Percentiles rank a stretch among this genome's conserved stretches.
These are phyloP conservation scores for Amphicarpaea edgeworthii DNA, from an alignment of 306 rosid species.

Conservation along the genomic window DNA sequence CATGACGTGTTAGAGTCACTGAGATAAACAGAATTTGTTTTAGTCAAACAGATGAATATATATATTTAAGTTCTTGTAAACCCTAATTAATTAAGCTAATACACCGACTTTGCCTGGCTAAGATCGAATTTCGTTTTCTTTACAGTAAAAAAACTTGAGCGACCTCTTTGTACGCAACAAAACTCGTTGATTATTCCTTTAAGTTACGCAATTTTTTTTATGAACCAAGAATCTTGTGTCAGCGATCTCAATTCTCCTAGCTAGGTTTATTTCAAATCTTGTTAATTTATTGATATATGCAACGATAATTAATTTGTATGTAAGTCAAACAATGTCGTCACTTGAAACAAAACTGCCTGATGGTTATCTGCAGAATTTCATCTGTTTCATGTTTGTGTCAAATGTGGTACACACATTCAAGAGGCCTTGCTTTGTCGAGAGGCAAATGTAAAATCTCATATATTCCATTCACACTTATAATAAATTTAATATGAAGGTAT, in stretches of 20 bases:
- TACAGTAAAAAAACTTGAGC: background rate
- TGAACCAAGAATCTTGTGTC: too few relatives aligned
- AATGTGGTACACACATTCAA: conserved; percentile 27
- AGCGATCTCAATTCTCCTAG: background rate
- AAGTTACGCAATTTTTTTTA: too few relatives aligned
- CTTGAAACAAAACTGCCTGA: background rate
- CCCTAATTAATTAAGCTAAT: background rate
- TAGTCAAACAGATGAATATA: background rate
- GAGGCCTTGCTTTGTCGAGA: conserved; percentile 20
- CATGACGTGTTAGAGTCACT: background rate
- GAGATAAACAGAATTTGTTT: background rate
- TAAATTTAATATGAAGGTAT: background rate
- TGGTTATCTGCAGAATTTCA: conserved; percentile 14
- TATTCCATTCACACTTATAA: conserved; percentile 37
- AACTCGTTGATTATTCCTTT: background rate
- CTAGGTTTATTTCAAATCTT: background rate
- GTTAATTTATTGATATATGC: background rate
- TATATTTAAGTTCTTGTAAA: background rate
- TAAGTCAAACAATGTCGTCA: background rate
- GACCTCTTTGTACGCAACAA: background rate
- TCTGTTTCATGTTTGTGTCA: background rate
- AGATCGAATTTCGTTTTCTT: background rate
- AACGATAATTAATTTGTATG: background rate
- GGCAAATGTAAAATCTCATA: conserved; percentile 19
- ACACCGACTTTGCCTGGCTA: background rate